Conservation (phyloP, 176 grass and related monocot genomes). For the Raddia guianensis region DNA sequence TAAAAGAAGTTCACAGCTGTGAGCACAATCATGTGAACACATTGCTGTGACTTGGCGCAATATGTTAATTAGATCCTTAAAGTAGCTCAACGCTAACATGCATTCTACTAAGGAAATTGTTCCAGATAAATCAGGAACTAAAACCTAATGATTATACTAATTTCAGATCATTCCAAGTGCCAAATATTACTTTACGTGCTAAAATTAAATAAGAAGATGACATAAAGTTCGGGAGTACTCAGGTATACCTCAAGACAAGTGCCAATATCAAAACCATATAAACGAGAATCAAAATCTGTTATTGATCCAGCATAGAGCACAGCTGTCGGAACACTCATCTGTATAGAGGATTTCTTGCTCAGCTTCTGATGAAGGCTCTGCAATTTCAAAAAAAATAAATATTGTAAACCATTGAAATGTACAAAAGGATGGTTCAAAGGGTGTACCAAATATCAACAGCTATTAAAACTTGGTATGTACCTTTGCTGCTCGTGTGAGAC, state of each 20-base stretch:
- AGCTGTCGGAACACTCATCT: conserved; percentile 52
- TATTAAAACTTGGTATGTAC: conserved; percentile 37
- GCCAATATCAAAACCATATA: conserved; percentile 81
- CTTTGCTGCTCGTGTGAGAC: conserved; percentile 84
- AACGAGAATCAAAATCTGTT: conserved; percentile 70
- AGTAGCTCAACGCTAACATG: background rate
- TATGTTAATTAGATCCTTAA: conserved; percentile 9
- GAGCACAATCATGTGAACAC: background rate
- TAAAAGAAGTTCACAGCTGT: background rate
- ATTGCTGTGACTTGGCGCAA: background rate
- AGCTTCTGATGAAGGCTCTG: conserved; percentile 82
- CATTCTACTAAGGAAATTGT: background rate
- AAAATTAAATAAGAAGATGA: background rate
- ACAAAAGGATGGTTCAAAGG: conserved; percentile 26
- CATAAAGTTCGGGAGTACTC: conserved; percentile 2
- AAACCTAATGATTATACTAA: background rate
- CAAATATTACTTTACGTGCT: conserved; percentile 1
- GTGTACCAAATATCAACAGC: background rate
- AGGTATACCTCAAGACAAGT: conserved; percentile 80
- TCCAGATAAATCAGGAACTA: conserved; percentile 2
- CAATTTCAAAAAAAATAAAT: conserved; percentile 34
- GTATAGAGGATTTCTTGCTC: conserved; percentile 52
- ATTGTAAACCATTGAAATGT: background rate
- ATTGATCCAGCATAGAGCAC: conserved; percentile 89
- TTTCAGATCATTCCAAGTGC: background rate